Percentiles rank a stretch among this genome's conserved stretches.
Conservation (phyloP, 2,329 filamentous ascomycete species). For the Talaromyces sp. region DNA sequence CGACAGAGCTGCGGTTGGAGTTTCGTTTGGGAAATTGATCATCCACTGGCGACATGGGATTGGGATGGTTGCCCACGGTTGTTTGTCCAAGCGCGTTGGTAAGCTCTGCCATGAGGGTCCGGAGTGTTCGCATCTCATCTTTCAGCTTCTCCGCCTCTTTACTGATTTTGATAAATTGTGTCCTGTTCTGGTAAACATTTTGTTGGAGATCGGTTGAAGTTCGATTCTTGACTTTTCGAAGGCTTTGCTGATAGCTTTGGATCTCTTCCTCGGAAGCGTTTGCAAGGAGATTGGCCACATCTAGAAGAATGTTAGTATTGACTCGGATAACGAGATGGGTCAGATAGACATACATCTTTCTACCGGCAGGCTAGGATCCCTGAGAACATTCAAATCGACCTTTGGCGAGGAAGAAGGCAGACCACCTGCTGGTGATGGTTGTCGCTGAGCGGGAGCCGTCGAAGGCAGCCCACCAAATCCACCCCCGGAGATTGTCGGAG, state of each 20-base stretch:
- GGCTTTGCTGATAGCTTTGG: constrained; percentile 72
- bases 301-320: constrained; percentile 26
- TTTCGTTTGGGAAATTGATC: constrained; percentile 55
- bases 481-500: constrained; percentile 59
- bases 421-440: constrained; percentile 54
- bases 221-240: constrained; percentile 75
- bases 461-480: constrained; percentile 6
- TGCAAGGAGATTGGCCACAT: constrained; percentile 66
- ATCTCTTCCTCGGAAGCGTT: constrained; percentile 90
- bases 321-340: constrained; percentile 12
- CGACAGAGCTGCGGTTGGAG: constrained; percentile 88
- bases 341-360: constrained; percentile 69
- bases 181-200: constrained; percentile 94
- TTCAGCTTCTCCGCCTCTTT: constrained; percentile 99
- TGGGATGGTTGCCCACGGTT: constrained; percentile 55
- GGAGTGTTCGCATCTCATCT: constrained; percentile 87
- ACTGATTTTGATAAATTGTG: constrained; percentile 98
- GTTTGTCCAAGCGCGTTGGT: constrained; percentile 66
- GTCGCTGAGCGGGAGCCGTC: not conserved
- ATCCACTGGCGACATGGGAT: constrained; percentile 54
- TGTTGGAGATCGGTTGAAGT: constrained; percentile 86
- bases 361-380: constrained; percentile 75
- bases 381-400: constrained; percentile 75
- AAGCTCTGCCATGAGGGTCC: constrained; percentile 88
- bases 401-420: constrained; percentile 57